Evolutionary conservation across 2,329 filamentous ascomycete species (phyloP), one percentile per base, ranked within the genome.

Genomic region (Penicillium polonicum): DNA sequence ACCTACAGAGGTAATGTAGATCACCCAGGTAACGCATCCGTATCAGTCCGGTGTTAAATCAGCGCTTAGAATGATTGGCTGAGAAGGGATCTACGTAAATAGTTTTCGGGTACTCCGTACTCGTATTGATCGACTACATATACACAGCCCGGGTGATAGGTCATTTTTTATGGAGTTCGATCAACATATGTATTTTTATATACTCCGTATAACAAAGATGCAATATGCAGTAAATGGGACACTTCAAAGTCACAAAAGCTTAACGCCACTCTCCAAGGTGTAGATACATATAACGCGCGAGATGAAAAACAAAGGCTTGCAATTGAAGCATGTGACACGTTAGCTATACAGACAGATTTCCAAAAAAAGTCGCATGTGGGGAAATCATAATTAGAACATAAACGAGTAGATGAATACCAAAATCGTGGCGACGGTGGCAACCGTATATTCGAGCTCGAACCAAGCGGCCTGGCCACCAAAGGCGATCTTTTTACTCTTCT

Each of bases 391-490:
- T 53, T 58, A 66, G 46, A 67, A 72, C 42, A 73, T 68, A 64
- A 74, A 75, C 39, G 73, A 70, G 39, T 71, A 72, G 25, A 80
- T 77, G 65, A 85, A 85, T 53, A 83, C 68, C 52, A 82, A 60
- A 35, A 73, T 68, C 2, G 83, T 85, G 64, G 78, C 84, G 4
- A 72, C 60, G 0, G 82, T 84, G 8, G 81, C 78, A 3, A 79
- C 57, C 3, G 78, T 82, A 66, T 83, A 80, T 72, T 85, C 80
- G 44, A 83, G 61, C 71, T 85, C 83, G 66, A 83, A 84, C 77
- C 80, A 83, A 19, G 80, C 80, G 9, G 80, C 80, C 70, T 82
- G 80, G 33, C 77, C 79, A 48, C 79, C 79, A 64, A 83, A 83
- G 1, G 81, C 79, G 65, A 81, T 81, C 73, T 82, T 83, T 76